Evolutionary conservation across 192 early-diverging fungal species (phyloP), one percentile per base, ranked within the genome.

Genomic region (Chytriomyces sp.): DNA sequence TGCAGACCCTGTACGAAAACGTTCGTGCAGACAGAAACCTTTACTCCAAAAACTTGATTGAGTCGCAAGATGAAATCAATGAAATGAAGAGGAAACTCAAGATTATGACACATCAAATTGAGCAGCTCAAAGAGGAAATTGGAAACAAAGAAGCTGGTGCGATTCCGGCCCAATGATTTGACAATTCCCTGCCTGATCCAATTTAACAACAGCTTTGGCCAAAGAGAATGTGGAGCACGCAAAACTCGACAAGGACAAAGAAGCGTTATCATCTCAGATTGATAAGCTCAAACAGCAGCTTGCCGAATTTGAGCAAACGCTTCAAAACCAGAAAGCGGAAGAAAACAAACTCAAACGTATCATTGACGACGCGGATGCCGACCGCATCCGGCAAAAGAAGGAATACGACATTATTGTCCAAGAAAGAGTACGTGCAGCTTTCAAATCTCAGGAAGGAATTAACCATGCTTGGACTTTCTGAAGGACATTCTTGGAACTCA

Each of bases 81-180:
- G 87, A 88, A 57, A 86, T 85, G 81, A 84, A 85, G 73, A 72
- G 85, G 32, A 88, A 88, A 64, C 59, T 85, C 36, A 88, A 88
- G 68, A 88, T 88, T 37, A 84, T 88, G 85, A 75, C 56, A 7
- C 87, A 88, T 70, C 87, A 88, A 59, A 79, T 88, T 22, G 85
- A 87, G 61, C 87, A 88, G 76, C 70, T 87, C 0, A 88, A 88
- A 60, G 87, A 88, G 54, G 87, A 88, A 71, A 82, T 88, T 64
- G 73, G 80, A 10, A 80, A 74, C 66, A 85, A 85, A 58, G 87
- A 88, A 60, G 73, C 74, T 31, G 84, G 86, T 87, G 59, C 5
- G 64, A 25, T 28, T 41, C 38, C 25, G 3, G 59, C 28, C 25
- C n/a, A 38, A 36, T 74, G 26, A 57, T 65, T 72, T 78, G 30